Evolutionary conservation across 495 filamentous ascomycete species (phyloP).

Genomic region (Aspergillus wentii): DNA sequence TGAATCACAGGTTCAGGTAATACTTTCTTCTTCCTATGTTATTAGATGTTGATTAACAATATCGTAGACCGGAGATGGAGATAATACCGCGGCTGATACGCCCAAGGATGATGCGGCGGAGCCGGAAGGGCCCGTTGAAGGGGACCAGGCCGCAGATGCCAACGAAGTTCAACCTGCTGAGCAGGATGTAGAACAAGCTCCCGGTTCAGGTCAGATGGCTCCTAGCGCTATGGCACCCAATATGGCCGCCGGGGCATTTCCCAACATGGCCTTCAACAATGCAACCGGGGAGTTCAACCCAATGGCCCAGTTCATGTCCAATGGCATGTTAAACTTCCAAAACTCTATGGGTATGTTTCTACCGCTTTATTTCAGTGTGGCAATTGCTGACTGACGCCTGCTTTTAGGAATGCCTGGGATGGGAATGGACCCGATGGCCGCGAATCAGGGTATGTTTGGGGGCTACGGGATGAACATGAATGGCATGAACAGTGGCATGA

Average conservation of each 20-base stretch:
- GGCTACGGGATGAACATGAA: slow-evolving; percentile 89
- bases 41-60: no score
- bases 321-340: slow-evolving; percentile 67
- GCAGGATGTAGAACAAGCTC: slow-evolving; percentile 14
- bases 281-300: slow-evolving; percentile 62
- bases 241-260: slow-evolving; percentile 44
- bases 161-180: slow-evolving; percentile 15
- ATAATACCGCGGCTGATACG: slow-evolving; percentile 2
- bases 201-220: slow-evolving; percentile 11
- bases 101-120: slow-evolving; percentile 6
- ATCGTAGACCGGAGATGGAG: slow-evolving; percentile 5
- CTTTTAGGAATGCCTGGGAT: slow-evolving; percentile 67
- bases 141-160: slow-evolving; percentile 12
- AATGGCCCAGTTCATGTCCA: slow-evolving; percentile 70
- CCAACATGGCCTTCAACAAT: slow-evolving; percentile 61
- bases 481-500: slow-evolving; percentile 89
- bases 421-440: slow-evolving; percentile 84
- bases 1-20: slow-evolving; percentile 18
- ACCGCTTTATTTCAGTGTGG: not conserved
- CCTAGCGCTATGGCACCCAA: slow-evolving; percentile 22
- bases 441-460: slow-evolving; percentile 82
- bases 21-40: not conserved
- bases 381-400: slow-evolving; percentile 9
- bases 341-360: slow-evolving; percentile 69
- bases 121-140: slow-evolving; percentile 10